Base-by-base conservation (phyloP, 2,329 filamentous ascomycete species). In the Waltergamsia citrina region DNA sequence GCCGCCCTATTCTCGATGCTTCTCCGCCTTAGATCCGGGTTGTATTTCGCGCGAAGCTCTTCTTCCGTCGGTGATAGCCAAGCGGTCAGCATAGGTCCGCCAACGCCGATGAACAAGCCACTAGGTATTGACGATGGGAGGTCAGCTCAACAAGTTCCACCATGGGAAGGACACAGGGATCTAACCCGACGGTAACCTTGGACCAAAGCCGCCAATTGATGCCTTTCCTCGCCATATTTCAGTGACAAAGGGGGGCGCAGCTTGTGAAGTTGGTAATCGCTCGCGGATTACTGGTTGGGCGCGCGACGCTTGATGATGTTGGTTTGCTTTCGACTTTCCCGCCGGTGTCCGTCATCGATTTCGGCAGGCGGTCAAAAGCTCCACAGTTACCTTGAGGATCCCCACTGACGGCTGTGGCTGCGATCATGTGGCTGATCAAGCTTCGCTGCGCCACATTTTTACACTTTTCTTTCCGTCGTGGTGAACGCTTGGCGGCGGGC, bases 1-100 rank as follows among this genome's bases (percentile, higher is more conserved):
- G 82, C 76, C 38, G 81, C 69, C 14, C 86, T 74, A 38, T 79
- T 74, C 57, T 88, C 87, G n/a, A 94, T 64, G 41, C 84, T 87
- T 51, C 83, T 76, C 57, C 85, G 84, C 53, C 92, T 84, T n/a
- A 98, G 72, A 22, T 96, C 92, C 1, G 90, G 90, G 57, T 90
- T 96, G 65, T 96, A 96, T 59, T 72, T 78, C 64, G 85, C 69
- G 67, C 93, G 87, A 27, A 98, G 71, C 62, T 96, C 87, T 59
- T 95, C 92, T 47, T 95, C 87, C 10, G 83, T 81, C 3, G 92
- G 92, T 29, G 74, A 74, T 30, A 93, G 63, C 56, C 78, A 94
- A 60, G 80, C 74, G 28, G 90, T 82, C 34, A 96, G 64, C 12
- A 82, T 81, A 17, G 92, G 92, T 4, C 92, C 92, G 34, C 92